These are phyloP conservation scores for Sporothrix pseudoabietina DNA, from an alignment of 2,329 filamentous ascomycete species.

Conservation along the genomic window DNA sequence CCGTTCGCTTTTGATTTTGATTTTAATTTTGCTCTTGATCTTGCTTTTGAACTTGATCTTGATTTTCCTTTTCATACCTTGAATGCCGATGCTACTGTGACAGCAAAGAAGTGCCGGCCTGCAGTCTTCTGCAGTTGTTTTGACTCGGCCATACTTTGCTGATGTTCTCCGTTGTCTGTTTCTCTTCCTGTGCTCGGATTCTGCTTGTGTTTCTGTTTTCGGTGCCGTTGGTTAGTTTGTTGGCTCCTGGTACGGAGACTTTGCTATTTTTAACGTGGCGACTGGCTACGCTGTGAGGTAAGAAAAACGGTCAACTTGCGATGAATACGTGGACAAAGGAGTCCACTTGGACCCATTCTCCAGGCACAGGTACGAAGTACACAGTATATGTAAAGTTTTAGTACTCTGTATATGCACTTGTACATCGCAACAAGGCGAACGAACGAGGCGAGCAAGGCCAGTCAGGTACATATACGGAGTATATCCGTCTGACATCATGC, in stretches of 20 bases:
- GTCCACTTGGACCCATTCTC: not conserved
- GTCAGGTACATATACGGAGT: not conserved
- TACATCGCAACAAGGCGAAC: no score
- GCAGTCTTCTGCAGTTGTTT: not conserved
- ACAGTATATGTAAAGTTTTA: no score
- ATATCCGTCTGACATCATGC: not conserved
- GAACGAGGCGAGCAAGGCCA: no score
- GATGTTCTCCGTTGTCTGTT: not conserved
- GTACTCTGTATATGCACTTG: no score
- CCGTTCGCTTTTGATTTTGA: not conserved
- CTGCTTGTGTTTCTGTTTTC: not conserved
- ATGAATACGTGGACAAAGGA: conserved; percentile 5
- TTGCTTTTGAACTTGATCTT: not conserved
- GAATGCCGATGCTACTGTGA: not conserved
- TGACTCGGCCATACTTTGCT: not conserved
- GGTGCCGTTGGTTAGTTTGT: not conserved
- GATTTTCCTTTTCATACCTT: not conserved
- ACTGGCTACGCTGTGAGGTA: not conserved
- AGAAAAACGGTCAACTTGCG: not conserved
- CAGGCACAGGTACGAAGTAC: not conserved
- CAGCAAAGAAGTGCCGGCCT: not conserved
- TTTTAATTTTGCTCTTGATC: not conserved
- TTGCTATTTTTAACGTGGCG: conserved; percentile 20
- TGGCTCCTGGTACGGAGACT: conserved; percentile 2
- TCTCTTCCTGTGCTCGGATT: not conserved